These are phyloP conservation scores for Diaporthe sp. DNA, from an alignment of 2,329 filamentous ascomycete species.

Conservation along the genomic window DNA sequence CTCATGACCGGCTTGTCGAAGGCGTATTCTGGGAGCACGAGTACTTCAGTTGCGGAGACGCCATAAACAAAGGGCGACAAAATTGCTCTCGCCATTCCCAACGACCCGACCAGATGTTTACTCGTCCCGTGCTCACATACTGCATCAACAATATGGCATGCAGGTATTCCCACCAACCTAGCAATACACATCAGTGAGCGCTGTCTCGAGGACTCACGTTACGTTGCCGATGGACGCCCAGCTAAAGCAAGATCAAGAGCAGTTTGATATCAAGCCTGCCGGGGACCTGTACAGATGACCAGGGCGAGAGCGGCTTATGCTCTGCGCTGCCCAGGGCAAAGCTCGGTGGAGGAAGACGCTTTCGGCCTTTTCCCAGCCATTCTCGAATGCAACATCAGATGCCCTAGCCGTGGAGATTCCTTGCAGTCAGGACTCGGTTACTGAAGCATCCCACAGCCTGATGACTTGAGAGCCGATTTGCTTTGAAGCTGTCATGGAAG, in stretches of 20 bases:
- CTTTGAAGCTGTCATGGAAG: background rate
- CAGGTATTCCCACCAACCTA: background rate
- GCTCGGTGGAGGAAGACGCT: background rate
- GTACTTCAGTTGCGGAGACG: conserved; percentile 32
- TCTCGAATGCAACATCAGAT: background rate
- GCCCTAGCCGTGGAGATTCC: background rate
- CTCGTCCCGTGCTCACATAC: background rate
- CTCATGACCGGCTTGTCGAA: conserved; percentile 5
- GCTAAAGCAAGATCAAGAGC: background rate
- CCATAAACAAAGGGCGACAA: conserved; percentile 39
- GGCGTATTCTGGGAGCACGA: background rate
- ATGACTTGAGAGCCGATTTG: background rate
- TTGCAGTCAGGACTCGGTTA: background rate
- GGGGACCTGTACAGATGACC: background rate
- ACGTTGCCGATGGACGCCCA: background rate
- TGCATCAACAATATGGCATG: conserved; percentile 4
- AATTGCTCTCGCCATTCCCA: conserved; percentile 31
- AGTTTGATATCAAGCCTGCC: background rate
- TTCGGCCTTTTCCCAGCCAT: background rate
- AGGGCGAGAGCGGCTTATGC: background rate
- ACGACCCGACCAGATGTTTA: background rate
- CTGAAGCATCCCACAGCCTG: background rate
- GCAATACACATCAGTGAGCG: background rate
- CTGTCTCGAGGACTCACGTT: background rate
- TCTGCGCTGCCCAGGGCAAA: conserved; percentile 17